Base-by-base conservation (phyloP, 257 asterid genomes). In the Solanum neorickii region DNA sequence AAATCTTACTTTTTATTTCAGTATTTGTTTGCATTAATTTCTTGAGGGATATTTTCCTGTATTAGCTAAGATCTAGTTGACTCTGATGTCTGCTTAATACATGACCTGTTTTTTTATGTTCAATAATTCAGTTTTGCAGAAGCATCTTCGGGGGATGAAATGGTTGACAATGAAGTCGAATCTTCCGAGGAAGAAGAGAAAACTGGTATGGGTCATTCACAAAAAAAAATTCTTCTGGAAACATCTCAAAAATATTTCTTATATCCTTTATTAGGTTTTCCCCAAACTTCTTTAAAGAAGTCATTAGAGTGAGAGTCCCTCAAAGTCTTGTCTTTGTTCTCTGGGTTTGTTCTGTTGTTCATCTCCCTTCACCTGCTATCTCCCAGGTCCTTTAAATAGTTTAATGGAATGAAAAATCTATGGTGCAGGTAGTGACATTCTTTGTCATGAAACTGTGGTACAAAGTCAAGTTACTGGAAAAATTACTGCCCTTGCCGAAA, bases 111-210 rank as follows among this genome's bases (percentile, higher is more conserved):
- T 31, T 47, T 10, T 80, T 47, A 49, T 47, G 68, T 49, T 49
- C 85, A 86, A 69, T 86, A 42, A 33, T 82, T 88, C 93, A 95
- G 99, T 88, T 96, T 94, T 91, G 92, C 92, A 82, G 99, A 94
- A 89, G 88, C 83, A 59, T 93, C 96, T 83, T 91, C 98, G 72
- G 98, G 91, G 83, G 98, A 93, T 87, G 95, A 92, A 91, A 83
- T 92, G 77, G 69, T 85, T 41, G 93, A 87, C 68, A 85, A 83
- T 80, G 93, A 66, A 62, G 88, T 76, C 12, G 96, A 89, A 88
- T 89, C 90, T 12, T 91, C 93, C 16, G 94, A 89, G 85, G 96
- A 82, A 56, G 95, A 92, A 88, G 94, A 92, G 62, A 75, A 91
- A 86, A 85, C 87, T 86, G 92, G 83, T 29, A 39, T 78, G 70